phyloP scores from a whole-genome alignment of 169 alveolate genomes.

The Eimeria brunetti region DNA sequence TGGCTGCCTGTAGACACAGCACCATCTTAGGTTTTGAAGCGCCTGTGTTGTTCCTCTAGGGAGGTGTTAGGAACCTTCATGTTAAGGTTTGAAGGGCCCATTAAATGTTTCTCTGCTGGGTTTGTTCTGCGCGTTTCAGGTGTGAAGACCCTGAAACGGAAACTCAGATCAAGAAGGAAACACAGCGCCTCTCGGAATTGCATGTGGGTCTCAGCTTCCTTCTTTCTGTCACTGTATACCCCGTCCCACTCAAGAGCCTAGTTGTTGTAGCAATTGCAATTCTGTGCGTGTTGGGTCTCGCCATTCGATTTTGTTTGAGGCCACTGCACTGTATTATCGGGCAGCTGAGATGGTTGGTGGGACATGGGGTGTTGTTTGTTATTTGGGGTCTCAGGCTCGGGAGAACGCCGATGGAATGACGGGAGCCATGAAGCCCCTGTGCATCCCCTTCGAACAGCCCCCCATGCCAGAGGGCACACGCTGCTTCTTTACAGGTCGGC shows the following conservation, averaged over 20 bases:
- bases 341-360: neutral
- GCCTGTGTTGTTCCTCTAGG: neutral
- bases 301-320: neutral
- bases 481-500: conserved; percentile 97
- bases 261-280: neutral
- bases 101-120: neutral
- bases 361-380: neutral
- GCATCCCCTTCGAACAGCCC: conserved; percentile 96
- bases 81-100: neutral
- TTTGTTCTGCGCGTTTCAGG: conserved; percentile 27
- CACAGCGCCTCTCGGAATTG: conserved; percentile 80
- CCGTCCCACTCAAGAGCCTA: neutral
- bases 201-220: conserved; percentile 22
- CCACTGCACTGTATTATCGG: neutral
- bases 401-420: conserved; percentile 84
- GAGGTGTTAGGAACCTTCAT: neutral
- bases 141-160: conserved; percentile 85
- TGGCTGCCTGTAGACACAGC: neutral
- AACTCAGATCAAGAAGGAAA: conserved; percentile 84
- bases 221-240: neutral
- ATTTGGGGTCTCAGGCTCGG: conserved; percentile 54
- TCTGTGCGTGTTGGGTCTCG: neutral
- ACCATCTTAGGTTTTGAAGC: neutral
- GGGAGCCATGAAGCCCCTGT: conserved; percentile 98
- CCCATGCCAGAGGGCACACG: conserved; percentile 93